phyloP scores from a whole-genome alignment of 2,329 filamentous ascomycete genomes.

The Septoria petroselini region DNA sequence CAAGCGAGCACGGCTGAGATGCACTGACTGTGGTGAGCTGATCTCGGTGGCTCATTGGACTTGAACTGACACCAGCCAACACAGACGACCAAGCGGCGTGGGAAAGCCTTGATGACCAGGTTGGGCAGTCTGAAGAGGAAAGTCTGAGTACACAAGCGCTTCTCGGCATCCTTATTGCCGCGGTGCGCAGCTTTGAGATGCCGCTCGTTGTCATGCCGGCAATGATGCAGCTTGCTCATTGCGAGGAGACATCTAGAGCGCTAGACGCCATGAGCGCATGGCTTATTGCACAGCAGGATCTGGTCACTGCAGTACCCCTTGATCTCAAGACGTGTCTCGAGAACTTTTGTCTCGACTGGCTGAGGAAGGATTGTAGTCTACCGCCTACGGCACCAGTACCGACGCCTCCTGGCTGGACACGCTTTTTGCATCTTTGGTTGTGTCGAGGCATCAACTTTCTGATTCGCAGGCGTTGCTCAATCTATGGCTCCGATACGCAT shows the following conservation, averaged over 20 bases:
- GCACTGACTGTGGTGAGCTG: constrained; percentile 7
- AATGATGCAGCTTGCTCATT: constrained; percentile 7
- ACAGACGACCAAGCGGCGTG: constrained; percentile 9
- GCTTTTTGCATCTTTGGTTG: constrained; percentile 13
- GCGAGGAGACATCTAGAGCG: constrained; percentile 10
- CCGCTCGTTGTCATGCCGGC: constrained; percentile 3
- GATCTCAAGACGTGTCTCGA: not conserved
- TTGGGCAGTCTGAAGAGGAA: not conserved
- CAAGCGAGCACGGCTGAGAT: constrained; percentile 1
- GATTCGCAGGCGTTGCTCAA: constrained; percentile 8
- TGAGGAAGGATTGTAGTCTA: constrained; percentile 1
- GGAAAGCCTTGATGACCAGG: constrained; percentile 7
- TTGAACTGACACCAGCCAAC: not conserved
- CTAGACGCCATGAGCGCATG: constrained; percentile 1
- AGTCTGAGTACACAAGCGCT: not conserved
- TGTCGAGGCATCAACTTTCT: constrained; percentile 13
- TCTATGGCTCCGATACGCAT: not conserved
- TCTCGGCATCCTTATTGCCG: not conserved
- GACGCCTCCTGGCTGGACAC: constrained; percentile 13
- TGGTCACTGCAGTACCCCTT: not conserved
- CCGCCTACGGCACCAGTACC: constrained; percentile 1
- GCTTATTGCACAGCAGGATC: not conserved
- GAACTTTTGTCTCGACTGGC: not conserved
- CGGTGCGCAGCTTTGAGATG: constrained; percentile 12
- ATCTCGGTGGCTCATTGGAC: not conserved